These are phyloP conservation scores for Drechmeria coniospora DNA, from an alignment of 2,329 filamentous ascomycete genomes.

Conservation along the genomic window DNA sequence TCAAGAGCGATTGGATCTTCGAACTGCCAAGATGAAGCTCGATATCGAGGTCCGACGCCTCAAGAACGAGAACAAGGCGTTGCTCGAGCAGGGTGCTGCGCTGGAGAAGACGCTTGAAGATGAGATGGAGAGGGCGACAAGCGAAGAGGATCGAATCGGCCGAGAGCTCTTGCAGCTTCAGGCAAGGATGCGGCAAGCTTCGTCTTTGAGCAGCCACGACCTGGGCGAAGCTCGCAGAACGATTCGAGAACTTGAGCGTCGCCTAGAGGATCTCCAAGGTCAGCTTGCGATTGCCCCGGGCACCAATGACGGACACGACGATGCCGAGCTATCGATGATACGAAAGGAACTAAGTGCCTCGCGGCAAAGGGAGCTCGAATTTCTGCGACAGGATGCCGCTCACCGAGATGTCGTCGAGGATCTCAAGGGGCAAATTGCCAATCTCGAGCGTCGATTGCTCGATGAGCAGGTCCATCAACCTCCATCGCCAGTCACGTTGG, in stretches of 20 bases:
- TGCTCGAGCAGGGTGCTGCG: conserved; percentile 39
- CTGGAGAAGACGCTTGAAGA: conserved; percentile 49
- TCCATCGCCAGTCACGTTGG: conserved; percentile 28
- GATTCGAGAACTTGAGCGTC: conserved; percentile 48
- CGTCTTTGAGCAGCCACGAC: conserved; percentile 34
- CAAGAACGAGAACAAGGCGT: conserved; percentile 44
- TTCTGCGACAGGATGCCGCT: conserved; percentile 47
- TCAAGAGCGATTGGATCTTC: conserved; percentile 53
- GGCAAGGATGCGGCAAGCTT: conserved; percentile 26
- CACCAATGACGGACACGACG: conserved; percentile 23
- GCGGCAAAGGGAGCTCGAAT: conserved; percentile 49
- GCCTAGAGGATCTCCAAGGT: conserved; percentile 38
- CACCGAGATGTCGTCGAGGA: conserved; percentile 47
- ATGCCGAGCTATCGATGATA: conserved; percentile 42
- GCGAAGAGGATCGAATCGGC: conserved; percentile 48
- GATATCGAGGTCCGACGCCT: conserved; percentile 52
- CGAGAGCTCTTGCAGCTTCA: conserved; percentile 39
- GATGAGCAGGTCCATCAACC: conserved; percentile 42
- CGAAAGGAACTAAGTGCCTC: conserved; percentile 47
- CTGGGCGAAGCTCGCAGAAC: conserved; percentile 44
- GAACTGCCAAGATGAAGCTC: conserved; percentile 50
- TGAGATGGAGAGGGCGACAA: conserved; percentile 49
- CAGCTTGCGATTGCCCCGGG: conserved; percentile 20
- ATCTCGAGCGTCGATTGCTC: conserved; percentile 53
- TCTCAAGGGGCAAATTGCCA: conserved; percentile 48